Evolutionary conservation across 1,284 basidiomycete genomes (phyloP).

Genomic region (Melampsora larici-populina): DNA sequence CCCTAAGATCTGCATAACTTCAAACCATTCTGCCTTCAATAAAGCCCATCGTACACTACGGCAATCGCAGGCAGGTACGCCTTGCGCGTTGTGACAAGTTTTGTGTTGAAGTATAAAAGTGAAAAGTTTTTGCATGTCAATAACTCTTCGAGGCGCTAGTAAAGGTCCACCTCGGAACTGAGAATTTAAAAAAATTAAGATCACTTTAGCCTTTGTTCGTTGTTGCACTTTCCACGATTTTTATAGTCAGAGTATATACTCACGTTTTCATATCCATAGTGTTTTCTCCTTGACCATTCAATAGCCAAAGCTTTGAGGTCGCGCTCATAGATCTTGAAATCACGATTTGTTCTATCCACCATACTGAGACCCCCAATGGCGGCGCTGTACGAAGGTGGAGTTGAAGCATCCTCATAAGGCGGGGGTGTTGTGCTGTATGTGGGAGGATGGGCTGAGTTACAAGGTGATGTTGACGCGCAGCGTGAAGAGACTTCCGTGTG

Average conservation of each 20-base stretch:
- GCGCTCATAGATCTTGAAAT: constrained; percentile 37
- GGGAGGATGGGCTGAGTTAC: background rate
- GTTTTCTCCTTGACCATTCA: constrained; percentile 16
- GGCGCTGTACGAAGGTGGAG: constrained; percentile 14
- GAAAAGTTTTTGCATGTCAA: constrained; percentile 22
- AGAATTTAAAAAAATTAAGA: background rate
- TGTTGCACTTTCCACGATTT: background rate
- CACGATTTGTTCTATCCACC: constrained; percentile 32
- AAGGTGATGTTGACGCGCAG: background rate
- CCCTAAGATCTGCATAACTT: constrained; percentile 38
- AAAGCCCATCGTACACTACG: constrained; percentile 14
- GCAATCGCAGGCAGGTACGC: constrained; percentile 27
- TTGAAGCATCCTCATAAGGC: constrained; percentile 13
- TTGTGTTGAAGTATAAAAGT: constrained; percentile 34
- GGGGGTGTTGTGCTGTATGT: background rate
- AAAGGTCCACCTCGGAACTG: constrained; percentile 31
- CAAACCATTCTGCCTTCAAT: constrained; percentile 34
- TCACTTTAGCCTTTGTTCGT: background rate
- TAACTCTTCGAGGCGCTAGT: constrained; percentile 28
- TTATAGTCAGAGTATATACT: background rate
- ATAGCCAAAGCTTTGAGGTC: constrained; percentile 23
- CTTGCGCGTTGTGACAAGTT: constrained; percentile 16
- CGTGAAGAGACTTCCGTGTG: background rate
- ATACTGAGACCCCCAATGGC: constrained; percentile 17
- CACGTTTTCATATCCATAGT: background rate